Evolutionary conservation across 108 stramenopile species (phyloP).

Genomic region (Asterionellopsis glacialis): DNA sequence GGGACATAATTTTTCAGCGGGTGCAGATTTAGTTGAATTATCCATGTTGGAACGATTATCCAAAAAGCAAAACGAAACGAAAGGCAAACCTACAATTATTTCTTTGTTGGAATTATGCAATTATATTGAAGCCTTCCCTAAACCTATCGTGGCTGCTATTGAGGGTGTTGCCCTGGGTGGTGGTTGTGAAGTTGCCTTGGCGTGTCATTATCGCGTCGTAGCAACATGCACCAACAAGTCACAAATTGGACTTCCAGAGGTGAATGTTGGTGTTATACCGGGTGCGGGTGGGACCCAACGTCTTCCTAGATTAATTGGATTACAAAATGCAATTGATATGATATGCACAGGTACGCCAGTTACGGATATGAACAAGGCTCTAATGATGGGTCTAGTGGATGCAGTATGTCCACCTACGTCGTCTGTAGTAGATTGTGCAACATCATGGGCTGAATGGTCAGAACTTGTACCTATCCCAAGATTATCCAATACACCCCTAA

Average conservation of each 20-base stretch:
- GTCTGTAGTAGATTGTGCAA: constrained; percentile 21
- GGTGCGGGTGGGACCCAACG: constrained; percentile 98
- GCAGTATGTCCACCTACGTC: constrained; percentile 11
- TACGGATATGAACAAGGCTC: constrained; percentile 43
- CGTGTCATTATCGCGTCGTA: constrained; percentile 87
- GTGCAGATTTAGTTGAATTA: constrained; percentile 98
- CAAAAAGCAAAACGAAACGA: constrained; percentile 16
- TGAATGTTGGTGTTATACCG: constrained; percentile 93
- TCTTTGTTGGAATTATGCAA: constrained; percentile 62
- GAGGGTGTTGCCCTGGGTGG: constrained; percentile 90
- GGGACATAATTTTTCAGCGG: constrained; percentile 89
- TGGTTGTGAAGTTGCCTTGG: constrained; percentile 91
- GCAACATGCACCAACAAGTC: constrained; percentile 38
- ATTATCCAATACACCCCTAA: constrained; percentile 35
- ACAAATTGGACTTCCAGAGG: constrained; percentile 91
- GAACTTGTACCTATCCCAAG: constrained; percentile 40
- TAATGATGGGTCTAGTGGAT: constrained; percentile 56
- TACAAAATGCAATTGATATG: constrained; percentile 71
- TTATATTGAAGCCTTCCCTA: constrained; percentile 60
- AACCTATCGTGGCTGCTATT: constrained; percentile 95
- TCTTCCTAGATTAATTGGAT: constrained; percentile 83
- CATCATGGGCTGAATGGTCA: constrained; percentile 63
- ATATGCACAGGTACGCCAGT: constrained; percentile 78
- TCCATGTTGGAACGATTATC: constrained; percentile 2
- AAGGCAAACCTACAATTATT: constrained; percentile 21